Percentiles rank a stretch among this genome's conserved stretches.
Conservation (phyloP, 139 green algal genomes). For the Tetradesmus obliquus region DNA sequence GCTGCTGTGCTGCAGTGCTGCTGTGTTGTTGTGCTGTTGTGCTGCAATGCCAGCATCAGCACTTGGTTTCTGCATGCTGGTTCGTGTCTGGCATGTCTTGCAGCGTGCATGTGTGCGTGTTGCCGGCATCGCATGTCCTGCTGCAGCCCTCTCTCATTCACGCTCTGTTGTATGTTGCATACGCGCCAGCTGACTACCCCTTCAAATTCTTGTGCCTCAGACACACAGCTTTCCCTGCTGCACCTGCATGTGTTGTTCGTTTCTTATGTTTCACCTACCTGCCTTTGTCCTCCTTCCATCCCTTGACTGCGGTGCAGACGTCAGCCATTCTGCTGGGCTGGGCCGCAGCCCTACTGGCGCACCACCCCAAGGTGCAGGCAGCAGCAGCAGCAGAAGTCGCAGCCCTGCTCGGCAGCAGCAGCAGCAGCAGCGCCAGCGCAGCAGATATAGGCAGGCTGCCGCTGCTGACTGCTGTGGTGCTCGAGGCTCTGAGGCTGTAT, state of each 20-base stretch:
- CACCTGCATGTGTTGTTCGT: no score
- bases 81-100: no score
- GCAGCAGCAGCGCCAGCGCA: constrained; percentile 5
- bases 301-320: constrained; percentile 71
- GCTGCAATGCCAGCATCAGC: not conserved
- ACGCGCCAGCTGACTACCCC: no score
- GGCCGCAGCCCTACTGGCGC: constrained; percentile 76
- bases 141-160: no score
- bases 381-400: constrained; percentile 57
- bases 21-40: no score
- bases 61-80: not conserved
- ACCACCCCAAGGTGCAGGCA: constrained; percentile 70
- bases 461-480: constrained; percentile 74
- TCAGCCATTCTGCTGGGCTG: constrained; percentile 89
- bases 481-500: constrained; percentile 87
- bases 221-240: no score
- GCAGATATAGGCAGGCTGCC: constrained; percentile 58
- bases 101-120: no score
- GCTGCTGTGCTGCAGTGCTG: not conserved
- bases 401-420: constrained; percentile 40
- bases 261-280: not conserved
- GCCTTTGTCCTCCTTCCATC: no score
- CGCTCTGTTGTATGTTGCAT: no score
- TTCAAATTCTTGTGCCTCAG: no score
- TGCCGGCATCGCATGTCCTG: no score